Evolutionary conservation across 2,329 filamentous ascomycete species (phyloP).

Genomic region (Ceratocystis diversiconidia): DNA sequence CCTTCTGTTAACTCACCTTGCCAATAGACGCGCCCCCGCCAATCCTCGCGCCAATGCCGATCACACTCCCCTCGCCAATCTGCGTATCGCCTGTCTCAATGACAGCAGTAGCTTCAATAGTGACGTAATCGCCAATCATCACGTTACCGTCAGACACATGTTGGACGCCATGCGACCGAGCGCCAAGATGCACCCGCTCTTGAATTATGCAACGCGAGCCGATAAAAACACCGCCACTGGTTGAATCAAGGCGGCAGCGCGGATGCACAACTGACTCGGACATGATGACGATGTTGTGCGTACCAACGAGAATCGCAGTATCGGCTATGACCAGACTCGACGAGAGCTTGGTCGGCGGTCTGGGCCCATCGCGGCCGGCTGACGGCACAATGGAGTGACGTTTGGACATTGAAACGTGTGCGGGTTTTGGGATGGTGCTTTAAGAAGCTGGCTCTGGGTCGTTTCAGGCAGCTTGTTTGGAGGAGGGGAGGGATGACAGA

Average conservation of each 20-base stretch:
- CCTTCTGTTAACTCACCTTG: slow-evolving; percentile 35
- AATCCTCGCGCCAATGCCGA: slow-evolving; percentile 47
- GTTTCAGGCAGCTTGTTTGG: background rate
- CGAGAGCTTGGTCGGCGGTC: slow-evolving; percentile 48
- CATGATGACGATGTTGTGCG: slow-evolving; percentile 63
- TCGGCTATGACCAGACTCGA: slow-evolving; percentile 48
- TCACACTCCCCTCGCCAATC: slow-evolving; percentile 44
- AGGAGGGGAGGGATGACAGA: background rate
- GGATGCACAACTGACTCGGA: slow-evolving; percentile 76
- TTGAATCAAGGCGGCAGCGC: slow-evolving; percentile 63
- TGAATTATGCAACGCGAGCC: slow-evolving; percentile 71
- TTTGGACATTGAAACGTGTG: slow-evolving; percentile 25
- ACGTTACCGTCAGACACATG: slow-evolving; percentile 34
- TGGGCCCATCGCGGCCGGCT: slow-evolving; percentile 37
- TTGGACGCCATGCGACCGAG: slow-evolving; percentile 21
- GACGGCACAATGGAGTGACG: slow-evolving; percentile 43
- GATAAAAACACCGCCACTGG: slow-evolving; percentile 62
- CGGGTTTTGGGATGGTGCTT: background rate
- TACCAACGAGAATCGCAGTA: slow-evolving; percentile 50
- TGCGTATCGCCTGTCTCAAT: slow-evolving; percentile 50
- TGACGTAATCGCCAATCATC: slow-evolving; percentile 44
- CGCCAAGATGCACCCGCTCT: slow-evolving; percentile 49
- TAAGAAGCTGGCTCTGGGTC: background rate
- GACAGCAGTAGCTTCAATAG: slow-evolving; percentile 43
- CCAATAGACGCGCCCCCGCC: slow-evolving; percentile 48